Base-by-base conservation (phyloP, 768 basidiomycete species). In the Boletus pseudo-olivaceus region DNA sequence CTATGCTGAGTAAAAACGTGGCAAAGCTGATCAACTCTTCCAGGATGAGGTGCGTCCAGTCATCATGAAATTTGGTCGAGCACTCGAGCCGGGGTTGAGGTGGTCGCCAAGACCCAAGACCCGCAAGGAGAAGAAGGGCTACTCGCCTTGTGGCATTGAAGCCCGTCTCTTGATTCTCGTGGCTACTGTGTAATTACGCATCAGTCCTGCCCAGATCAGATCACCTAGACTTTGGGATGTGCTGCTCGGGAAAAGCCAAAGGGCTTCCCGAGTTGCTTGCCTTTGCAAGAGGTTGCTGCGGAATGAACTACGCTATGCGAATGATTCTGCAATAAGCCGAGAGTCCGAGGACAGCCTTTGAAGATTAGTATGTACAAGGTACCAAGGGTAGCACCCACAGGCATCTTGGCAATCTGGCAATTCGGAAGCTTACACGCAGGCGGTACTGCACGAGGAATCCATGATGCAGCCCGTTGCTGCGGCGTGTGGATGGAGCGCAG, bases 391-490 rank as follows among this genome's bases (percentile, higher is more conserved):
- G 29, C 29, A 17, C 19, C 3, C 10, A 43, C 27, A 8, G 15
- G 40, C 14, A 19, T 45, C 29, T 32, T 20, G 38, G 19, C 6
- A 20, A 17, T 33, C 48, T 10, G 27, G 51, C 30, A 26, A 38
- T 19, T 32, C 38, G 38, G 52, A 27, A 32, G 23, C 9, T 30
- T 20, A 27, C 17, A 11, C 23, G 12, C 48, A 29, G 38, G 49
- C 15, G 30, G 32, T 20, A 20, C 19, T 23, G 26, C 52, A 54
- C 41, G 53, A 54, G 53, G 53, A 56, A 26, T n/a, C 53, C 53
- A 44, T 32, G 44, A 43, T 19, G 29, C 40, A 41, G 29, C n/a
- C 26, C 7, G 26, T 11, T 30, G 14, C 44, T 29, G 47, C 33
- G 48, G 34, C 35, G 40, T 26, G 34, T 35, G 53, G 23, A 11